Base-by-base conservation (phyloP, 441 rosid genomes). In the Metrosideros polymorpha region DNA sequence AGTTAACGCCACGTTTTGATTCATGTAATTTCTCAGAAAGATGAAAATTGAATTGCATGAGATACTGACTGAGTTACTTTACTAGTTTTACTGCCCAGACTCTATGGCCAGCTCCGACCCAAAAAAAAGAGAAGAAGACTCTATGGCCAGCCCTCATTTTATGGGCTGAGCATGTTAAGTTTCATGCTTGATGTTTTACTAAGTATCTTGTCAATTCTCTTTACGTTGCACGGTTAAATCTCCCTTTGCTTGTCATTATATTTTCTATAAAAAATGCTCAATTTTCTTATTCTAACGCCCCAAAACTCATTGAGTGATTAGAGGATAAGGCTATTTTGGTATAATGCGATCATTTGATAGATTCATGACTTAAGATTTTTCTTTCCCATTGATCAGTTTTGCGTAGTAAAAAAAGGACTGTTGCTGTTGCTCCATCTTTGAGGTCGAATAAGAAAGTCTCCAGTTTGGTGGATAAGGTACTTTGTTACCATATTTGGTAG, bases 401-500 rank as follows among this genome's bases (percentile, higher is more conserved):
- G 76, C 96, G 98, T 86, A 84, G 77, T 84, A 98, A 96, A 89
- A 98, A 93, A 93, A 91, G 98, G 86, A 91, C 98, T 12, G 94
- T 93, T 43, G 89, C 96, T 49, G 92, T 90, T 54, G 93, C 96
- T 86, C 92, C 98, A 32, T 91, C 98, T 77, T 90, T 98, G 93
- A 94, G 94, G 92, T 94, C 98, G 86, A 98, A 95, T 85, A 96
- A 98, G 90, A 96, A 94, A 92, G 99, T 96, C 84, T 95, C 99
- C 15, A 94, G 94, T 89, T 89, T 98, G 94, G 99, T 98, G 88
- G 98, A 96, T 92, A 96, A 96, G 99, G 99, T 95, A 91, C 61
- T 71, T 53, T 86, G 22, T 76, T 17, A 84, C 29, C 85, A 25
- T 43, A 39, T 75, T 15, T 19, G 86, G 59, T 85, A 84, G 25